These are phyloP conservation scores for Fusarium papillatum DNA, from an alignment of 2,329 filamentous ascomycete genomes.

Conservation along the genomic window DNA sequence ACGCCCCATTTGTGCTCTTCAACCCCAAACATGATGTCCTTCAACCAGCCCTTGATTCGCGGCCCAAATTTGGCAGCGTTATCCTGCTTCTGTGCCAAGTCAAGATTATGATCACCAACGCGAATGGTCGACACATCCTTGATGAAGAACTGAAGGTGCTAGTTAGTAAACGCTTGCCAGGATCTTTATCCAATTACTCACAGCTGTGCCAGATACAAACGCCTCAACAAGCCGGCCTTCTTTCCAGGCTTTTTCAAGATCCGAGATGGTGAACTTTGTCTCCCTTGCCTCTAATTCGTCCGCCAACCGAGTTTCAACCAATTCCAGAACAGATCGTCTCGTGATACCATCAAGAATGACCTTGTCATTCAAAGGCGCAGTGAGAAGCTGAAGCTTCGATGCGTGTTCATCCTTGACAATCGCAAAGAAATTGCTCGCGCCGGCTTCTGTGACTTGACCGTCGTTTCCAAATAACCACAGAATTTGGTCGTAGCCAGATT, in stretches of 20 bases:
- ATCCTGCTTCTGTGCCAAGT: background rate
- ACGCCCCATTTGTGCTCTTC: slow-evolving; percentile 24
- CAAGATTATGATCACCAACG: slow-evolving; percentile 11
- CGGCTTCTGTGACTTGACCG: slow-evolving; percentile 44
- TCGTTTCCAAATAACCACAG: slow-evolving; percentile 78
- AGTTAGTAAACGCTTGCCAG: background rate
- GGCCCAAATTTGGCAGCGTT: background rate
- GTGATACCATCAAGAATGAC: slow-evolving; percentile 78
- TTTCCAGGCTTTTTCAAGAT: slow-evolving; percentile 67
- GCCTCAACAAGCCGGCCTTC: slow-evolving; percentile 74
- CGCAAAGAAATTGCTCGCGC: slow-evolving; percentile 78
- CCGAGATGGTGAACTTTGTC: slow-evolving; percentile 71
- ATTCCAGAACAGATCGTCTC: slow-evolving; percentile 71
- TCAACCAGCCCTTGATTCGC: slow-evolving; percentile 16
- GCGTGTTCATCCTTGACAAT: slow-evolving; percentile 64
- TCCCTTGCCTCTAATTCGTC: slow-evolving; percentile 44
- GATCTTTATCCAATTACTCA: slow-evolving; percentile 46
- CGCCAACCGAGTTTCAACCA: slow-evolving; percentile 54
- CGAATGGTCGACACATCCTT: slow-evolving; percentile 16
- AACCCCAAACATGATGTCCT: slow-evolving; percentile 26
- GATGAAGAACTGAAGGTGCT: slow-evolving; percentile 18
- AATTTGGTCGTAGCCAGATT: slow-evolving; percentile 52
- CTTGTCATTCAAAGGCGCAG: slow-evolving; percentile 69
- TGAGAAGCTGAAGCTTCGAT: slow-evolving; percentile 71
- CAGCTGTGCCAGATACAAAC: slow-evolving; percentile 76